Percentiles rank a stretch among this genome's conserved stretches.
phyloP scores from a whole-genome alignment of 1,139 yeast genomes.

The Waltiozyma solani region DNA sequence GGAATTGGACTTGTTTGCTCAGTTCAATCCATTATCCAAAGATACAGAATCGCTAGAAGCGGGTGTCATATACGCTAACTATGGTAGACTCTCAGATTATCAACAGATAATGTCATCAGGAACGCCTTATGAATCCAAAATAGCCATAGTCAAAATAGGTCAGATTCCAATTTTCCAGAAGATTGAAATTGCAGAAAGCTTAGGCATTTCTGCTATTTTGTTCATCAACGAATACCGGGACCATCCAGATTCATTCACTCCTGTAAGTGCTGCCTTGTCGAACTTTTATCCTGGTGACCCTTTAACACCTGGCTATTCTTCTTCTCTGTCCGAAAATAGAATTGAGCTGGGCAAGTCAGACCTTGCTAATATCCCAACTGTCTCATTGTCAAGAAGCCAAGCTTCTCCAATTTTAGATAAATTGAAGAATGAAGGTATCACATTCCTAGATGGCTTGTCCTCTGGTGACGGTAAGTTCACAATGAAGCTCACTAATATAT shows the following conservation, averaged over 20 bases:
- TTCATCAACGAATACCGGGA: conserved; percentile 26
- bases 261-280: conserved; percentile 54
- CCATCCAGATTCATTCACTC: conserved; percentile 40
- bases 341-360: conserved; percentile 37
- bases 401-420: conserved; percentile 40
- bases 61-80: conserved; percentile 45
- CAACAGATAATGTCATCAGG: conserved; percentile 28
- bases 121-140: conserved; percentile 28
- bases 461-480: conserved; percentile 24
- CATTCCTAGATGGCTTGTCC: conserved; percentile 25
- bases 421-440: conserved; percentile 37
- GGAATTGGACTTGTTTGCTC: conserved; percentile 31
- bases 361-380: conserved; percentile 57
- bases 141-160: conserved; percentile 58
- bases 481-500: conserved; percentile 32
- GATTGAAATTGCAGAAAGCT: conserved; percentile 37
- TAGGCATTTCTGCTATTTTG: conserved; percentile 45
- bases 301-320: conserved; percentile 68
- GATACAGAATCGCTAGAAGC: conserved; percentile 45
- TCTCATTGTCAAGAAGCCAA: conserved; percentile 70
- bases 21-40: conserved; percentile 65
- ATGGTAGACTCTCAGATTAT: conserved; percentile 55
- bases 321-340: conserved; percentile 24
- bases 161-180: conserved; percentile 41
- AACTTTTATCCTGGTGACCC: conserved; percentile 72